phyloP scores from a whole-genome alignment of 2,329 filamentous ascomycete genomes.

The Dichotomopilus funicola region DNA sequence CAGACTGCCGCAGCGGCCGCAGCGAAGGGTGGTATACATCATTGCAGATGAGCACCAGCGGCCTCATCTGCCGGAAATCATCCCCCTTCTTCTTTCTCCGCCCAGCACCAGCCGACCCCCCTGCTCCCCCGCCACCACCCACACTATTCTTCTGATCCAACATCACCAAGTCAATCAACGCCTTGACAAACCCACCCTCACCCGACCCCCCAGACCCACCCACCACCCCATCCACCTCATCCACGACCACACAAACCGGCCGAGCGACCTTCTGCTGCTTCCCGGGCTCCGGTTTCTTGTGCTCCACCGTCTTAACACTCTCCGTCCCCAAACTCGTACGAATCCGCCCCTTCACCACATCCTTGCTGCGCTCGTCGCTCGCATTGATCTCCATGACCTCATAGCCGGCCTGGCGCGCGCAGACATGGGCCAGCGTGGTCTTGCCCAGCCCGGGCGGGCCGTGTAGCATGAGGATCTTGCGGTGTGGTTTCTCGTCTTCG shows the following conservation, averaged over 20 bases:
- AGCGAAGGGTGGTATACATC: slow-evolving; percentile 91
- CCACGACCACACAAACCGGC: slow-evolving; percentile 88
- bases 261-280: slow-evolving; percentile 65
- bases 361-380: slow-evolving; percentile 83
- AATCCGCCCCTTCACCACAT: slow-evolving; percentile 87
- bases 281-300: slow-evolving; percentile 45
- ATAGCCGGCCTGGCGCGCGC: slow-evolving; percentile 89
- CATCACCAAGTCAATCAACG: slow-evolving; percentile 81
- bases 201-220: slow-evolving; percentile 68
- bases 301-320: slow-evolving; percentile 72
- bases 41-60: slow-evolving; percentile 92
- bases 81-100: slow-evolving; percentile 69
- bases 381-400: slow-evolving; percentile 97
- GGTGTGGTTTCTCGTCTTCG: slow-evolving; percentile 68
- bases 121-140: slow-evolving; percentile 19
- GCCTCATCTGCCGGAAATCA: slow-evolving; percentile 78
- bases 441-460: slow-evolving; percentile 92
- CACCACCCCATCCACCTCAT: slow-evolving; percentile 94
- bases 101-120: slow-evolving; percentile 27
- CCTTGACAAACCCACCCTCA: slow-evolving; percentile 93
- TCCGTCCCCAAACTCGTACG: slow-evolving; percentile 89
- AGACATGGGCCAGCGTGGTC: slow-evolving; percentile 93
- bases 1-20: slow-evolving; percentile 76
- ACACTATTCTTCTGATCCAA: slow-evolving; percentile 74
- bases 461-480: slow-evolving; percentile 83